A percentile compares a stretch with the other conserved stretches of the same genome.
These are phyloP conservation scores for Picochlorum sp. DNA, from an alignment of 139 green algal genomes.

Conservation along the genomic window DNA sequence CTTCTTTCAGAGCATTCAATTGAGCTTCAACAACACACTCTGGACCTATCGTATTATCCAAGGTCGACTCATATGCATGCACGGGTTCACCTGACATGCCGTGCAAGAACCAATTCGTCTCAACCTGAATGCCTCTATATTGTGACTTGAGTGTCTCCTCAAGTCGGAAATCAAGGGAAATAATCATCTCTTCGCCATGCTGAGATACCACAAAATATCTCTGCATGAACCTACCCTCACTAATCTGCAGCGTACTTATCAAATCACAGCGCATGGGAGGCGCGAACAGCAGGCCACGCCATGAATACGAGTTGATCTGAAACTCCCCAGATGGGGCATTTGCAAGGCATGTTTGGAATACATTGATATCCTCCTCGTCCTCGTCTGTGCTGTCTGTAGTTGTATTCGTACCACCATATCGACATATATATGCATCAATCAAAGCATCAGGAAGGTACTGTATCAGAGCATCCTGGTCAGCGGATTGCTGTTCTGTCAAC, in stretches of 20 bases:
- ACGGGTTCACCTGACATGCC: conserved; percentile 3
- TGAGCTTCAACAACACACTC: conserved; percentile 5
- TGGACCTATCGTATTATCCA: not conserved
- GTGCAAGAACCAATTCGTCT: conserved; percentile 6
- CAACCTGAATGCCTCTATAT: conserved; percentile 5
- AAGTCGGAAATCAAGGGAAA: not conserved
- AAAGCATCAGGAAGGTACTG: conserved; percentile 11
- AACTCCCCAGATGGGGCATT: conserved; percentile 2
- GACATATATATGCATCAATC: conserved; percentile 3
- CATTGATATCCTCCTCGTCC: not conserved
- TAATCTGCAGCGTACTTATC: conserved; percentile 3
- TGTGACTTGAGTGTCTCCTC: not conserved
- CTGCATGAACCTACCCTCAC: not conserved
- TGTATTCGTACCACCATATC: not conserved
- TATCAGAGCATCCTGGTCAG: not conserved
- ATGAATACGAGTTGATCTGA: conserved; percentile 4
- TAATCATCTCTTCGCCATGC: conserved; percentile 6
- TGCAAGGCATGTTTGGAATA: not conserved
- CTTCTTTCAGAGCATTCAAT: not conserved
- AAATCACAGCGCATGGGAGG: not conserved
- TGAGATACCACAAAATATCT: not conserved
- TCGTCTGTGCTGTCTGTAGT: not conserved
- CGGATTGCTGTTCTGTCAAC: not conserved
- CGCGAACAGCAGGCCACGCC: conserved; percentile 3
- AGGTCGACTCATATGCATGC: not conserved